These are phyloP conservation scores for Kappamyces sp. DNA, from an alignment of 192 early-diverging fungal species.

Conservation along the genomic window DNA sequence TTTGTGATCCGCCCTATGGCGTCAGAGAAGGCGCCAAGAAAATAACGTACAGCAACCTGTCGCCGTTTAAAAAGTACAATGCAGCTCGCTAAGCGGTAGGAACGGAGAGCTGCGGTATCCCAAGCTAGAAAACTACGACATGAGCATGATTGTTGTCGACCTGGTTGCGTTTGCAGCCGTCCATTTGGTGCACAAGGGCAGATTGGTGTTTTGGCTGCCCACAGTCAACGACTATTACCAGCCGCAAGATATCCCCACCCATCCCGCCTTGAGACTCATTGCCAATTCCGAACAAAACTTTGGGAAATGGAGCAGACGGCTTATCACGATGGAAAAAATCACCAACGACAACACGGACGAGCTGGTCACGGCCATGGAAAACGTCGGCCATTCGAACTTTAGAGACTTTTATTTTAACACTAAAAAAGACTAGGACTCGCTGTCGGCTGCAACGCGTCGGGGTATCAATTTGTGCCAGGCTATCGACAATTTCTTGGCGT, in stretches of 20 bases:
- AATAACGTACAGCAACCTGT: slow-evolving; percentile 37
- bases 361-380: slow-evolving; percentile 2
- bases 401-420: slow-evolving; percentile 17
- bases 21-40: slow-evolving; percentile 95
- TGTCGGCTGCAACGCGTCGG: neutral
- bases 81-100: slow-evolving; percentile 16
- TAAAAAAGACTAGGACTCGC: neutral
- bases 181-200: slow-evolving; percentile 67
- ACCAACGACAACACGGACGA: slow-evolving; percentile 22
- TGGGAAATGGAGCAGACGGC: slow-evolving; percentile 82
- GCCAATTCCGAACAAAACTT: slow-evolving; percentile 94
- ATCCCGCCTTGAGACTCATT: slow-evolving; percentile 72
- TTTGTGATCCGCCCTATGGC: slow-evolving; percentile 76
- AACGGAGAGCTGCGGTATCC: slow-evolving; percentile 65
- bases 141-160: slow-evolving; percentile 82
- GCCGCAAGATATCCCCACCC: slow-evolving; percentile 73
- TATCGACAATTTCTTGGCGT: neutral
- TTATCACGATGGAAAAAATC: slow-evolving; percentile 95
- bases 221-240: slow-evolving; percentile 78
- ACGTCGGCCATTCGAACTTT: slow-evolving; percentile 11
- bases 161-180: slow-evolving; percentile 76
- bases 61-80: slow-evolving; percentile 20
- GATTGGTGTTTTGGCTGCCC: slow-evolving; percentile 95
- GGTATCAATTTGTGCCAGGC: slow-evolving; percentile 6
- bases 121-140: slow-evolving; percentile 90